Base-by-base conservation (phyloP, 352 stramenopile genomes). In the Blastocystis sp. region DNA sequence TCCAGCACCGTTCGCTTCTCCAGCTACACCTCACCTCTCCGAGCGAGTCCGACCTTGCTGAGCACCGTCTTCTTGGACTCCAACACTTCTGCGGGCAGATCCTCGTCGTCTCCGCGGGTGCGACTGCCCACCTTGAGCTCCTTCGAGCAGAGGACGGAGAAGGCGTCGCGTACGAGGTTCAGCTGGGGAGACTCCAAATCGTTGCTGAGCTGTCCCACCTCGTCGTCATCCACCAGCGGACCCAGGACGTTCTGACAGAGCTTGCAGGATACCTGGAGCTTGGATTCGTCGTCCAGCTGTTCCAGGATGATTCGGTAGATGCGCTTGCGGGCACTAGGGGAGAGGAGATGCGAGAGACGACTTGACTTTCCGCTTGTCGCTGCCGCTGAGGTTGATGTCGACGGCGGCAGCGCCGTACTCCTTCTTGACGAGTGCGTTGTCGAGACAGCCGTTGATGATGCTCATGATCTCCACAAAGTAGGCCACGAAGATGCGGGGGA, bases 381-480 rank as follows among this genome's bases (percentile, higher is more conserved):
- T 44, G 21, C 69, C 69, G 27, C 69, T 44, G 11, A 81, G 48
- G 42, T 81, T 54, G 21, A 81, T 81, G 29, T 81, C 69, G n/a
- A 81, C 69, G 21, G 44, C 36, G 1, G 53, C 56, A 8, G 69
- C 69, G 9, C 69, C 69, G 40, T 63, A 81, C 34, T 81, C 69
- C 18, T 57, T 54, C 69, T 81, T 81, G 4, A 81, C 69, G 16
- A 81, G 49, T 27, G 53, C 49, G 27, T 57, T 57, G n/a, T 81
- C 69, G 11, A 81, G 29, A 46, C 63, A 81, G 2, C 48, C 69
- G 40, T 81, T 81, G 16, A 81, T 21, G n/a, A 81, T 81, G 32
- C 69, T 81, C 69, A 81, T 81, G 38, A 81, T 81, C 51, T 81
- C 69, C n/a, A 81, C 69, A 48, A 81, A 81, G 14, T 29, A 49